A percentile compares a stretch with the other conserved stretches of the same genome.
These are phyloP conservation scores for Talaromyces ruber DNA, from an alignment of 495 filamentous ascomycete genomes.

Conservation along the genomic window DNA sequence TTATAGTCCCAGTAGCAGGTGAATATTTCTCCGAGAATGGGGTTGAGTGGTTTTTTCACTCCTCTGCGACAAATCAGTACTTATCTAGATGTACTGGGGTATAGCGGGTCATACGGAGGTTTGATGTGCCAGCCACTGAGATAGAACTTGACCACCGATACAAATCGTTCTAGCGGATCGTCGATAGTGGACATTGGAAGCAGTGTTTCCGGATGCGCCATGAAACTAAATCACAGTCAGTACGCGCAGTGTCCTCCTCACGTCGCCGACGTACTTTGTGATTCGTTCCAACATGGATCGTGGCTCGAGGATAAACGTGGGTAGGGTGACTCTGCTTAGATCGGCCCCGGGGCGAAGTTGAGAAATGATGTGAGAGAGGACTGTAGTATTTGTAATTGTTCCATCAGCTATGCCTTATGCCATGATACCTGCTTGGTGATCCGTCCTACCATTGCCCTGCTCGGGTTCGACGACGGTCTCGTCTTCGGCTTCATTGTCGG, in stretches of 20 bases:
- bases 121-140: slow-evolving; percentile 98
- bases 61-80: slow-evolving; percentile 49
- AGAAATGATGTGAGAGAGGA: slow-evolving; percentile 92
- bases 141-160: slow-evolving; percentile 95
- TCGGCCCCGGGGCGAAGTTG: slow-evolving; percentile 94
- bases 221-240: slow-evolving; percentile 62
- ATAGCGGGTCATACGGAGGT: slow-evolving; percentile 64
- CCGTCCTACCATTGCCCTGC: slow-evolving; percentile 46
- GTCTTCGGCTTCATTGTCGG: slow-evolving; percentile 56
- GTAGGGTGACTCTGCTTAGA: slow-evolving; percentile 85
- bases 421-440: background rate
- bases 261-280: slow-evolving; percentile 64
- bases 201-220: slow-evolving; percentile 96
- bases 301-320: slow-evolving; percentile 96
- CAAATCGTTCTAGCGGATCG: slow-evolving; percentile 84
- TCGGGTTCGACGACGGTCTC: slow-evolving; percentile 70
- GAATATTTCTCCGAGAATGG: slow-evolving; percentile 90
- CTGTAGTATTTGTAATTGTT: slow-evolving; percentile 30
- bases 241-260: background rate
- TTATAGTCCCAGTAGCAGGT: slow-evolving; percentile 94
- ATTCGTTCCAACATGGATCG: slow-evolving; percentile 97
- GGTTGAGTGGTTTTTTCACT: slow-evolving; percentile 98
- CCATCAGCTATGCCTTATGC: slow-evolving; percentile 2
- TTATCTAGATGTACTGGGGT: background rate
- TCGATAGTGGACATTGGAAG: slow-evolving; percentile 80